Evolutionary conservation across 208 protist species (phyloP), one percentile per base, ranked within the genome.

Genomic region (Leishmania aethiopica): DNA sequence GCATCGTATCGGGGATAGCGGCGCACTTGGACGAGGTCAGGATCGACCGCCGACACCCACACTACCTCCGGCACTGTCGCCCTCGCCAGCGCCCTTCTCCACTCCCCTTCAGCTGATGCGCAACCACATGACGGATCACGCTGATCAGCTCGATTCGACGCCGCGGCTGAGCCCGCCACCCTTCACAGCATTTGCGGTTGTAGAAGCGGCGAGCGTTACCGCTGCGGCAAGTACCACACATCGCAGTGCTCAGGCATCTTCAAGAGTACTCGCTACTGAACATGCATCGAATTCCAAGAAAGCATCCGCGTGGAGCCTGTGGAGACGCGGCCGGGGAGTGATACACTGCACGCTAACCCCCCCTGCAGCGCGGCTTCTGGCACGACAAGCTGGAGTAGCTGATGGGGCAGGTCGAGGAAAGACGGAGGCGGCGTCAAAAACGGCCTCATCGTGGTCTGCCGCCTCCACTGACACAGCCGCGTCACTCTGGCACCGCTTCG

Each of bases 121-220:
- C 45, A 49, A 28, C 1, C 73, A 35, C 40, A 60, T 86, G 42
- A 67, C 78, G 0, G 72, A 60, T 28, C 28, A 55, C 13, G 72
- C 17, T 28, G 79, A 81, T n/a, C 13, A 80, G 60, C 59, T 79
- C 53, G 83, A 86, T 59, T 49, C 47, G 17, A 86, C 83, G 55
- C 83, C 83, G 17, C 74, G 78, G n/a, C 77, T 86, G 42, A 5
- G 11, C 51, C 57, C 71, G 17, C n/a, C 37, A 32, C 60, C 77
- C 0, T 59, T 45, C 64, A 49, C 47, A 2, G 28, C 64, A 40
- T 11, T 17, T n/a, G 40, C 10, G 35, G 35, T 35, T 0, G 75
- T 32, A 72, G 71, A 32, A n/a, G 69, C 73, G 28, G 15, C 28
- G 40, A 7, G 10, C 69, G 19, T 2, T 25, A 51, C 37, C 42